Evolutionary conservation across 2,329 filamentous ascomycete genomes (phyloP), one percentile per base, ranked within the genome.

Genomic region (Pezicula radicicola): DNA sequence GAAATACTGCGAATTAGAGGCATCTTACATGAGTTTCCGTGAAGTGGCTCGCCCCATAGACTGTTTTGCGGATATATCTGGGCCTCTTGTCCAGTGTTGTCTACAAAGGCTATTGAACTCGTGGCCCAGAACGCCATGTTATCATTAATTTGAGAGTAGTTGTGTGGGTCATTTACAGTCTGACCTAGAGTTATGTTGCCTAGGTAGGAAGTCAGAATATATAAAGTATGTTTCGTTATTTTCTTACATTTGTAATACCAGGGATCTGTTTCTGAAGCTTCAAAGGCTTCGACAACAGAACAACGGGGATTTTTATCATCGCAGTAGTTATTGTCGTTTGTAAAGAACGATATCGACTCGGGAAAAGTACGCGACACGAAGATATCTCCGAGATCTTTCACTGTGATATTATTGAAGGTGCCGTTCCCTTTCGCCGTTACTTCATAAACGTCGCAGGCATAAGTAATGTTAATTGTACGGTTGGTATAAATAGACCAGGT

Each of bases 1-100:
- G 5, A 40, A 7, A 7, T 8, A 40, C 21, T 28, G 8, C 13
- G 42, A 19, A 15, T 12, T 13, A 8, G 19, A 9, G 12, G 15
- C 15, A 10, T 25, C 42, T 25, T 50, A 0, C 60, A 28, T 0
- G 42, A 39, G 21, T 59, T 55, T 1, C 75, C 75, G 12, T 63
- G 50, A 12, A 59, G 48, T 3, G 68, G 61, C 0, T 40, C 36
- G 2, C 75, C 75, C 47, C 70, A 75, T 4, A 63, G 52, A 1
- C 70, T 69, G 47, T 74, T 70, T 25, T 67, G 63, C 0, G 75
- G 74, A 47, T 76, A 77, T 9, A 68, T 70, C 56, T 75, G 72
- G 42, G 64, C 70, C 54, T 68, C 66, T 42, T 48, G 63, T 42
- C 6, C 50, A 9, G 28, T 25, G 2, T 33, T 42, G 35, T 48